Evolutionary conservation across 192 early-diverging fungal genomes (phyloP), one percentile per base, ranked within the genome.

Genomic region (Endogone sp.): DNA sequence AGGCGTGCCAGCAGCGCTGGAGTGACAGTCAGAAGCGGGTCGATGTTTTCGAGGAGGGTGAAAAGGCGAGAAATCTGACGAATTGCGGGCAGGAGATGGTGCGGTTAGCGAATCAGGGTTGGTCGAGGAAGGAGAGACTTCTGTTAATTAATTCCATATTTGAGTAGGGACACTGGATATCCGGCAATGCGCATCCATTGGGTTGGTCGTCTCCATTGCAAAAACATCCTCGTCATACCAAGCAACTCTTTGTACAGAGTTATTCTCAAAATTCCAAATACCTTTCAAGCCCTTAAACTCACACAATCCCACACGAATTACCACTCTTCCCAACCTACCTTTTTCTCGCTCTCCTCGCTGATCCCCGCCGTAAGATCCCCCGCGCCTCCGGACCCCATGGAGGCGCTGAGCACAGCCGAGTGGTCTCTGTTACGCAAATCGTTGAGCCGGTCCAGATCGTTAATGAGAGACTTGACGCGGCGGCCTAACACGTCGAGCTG

Each of bases 1-100:
- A 97, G 77, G 31, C 95, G 86, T 16, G 87, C 76, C 20, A 95
- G 81, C 21, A 95, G 81, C 0, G 92, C 87, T 3, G 95, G 94
- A 0, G 93, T 86, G 70, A 94, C 63, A 23, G 89, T 84, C 56
- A 92, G 81, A 23, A 97, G 74, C 2, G 94, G 87, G 65, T 97
- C 95, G 2, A 97, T 75, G 60, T 84, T 83, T 21, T 90, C 84
- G 63, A 97, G 80, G 25, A 86, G 67, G 31, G 83, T 76, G 29
- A 91, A 93, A 8, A 97, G 78, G 10, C 82, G 71, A 63, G 88
- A 88, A 69, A 94, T 86, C 70, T 86, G 60, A 11, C 28, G 63
- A 28, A 8, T 1, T 27, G 26, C 56, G 11, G 28, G 63, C 6
- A 26, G 31, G n/a, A n/a, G n/a, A n/a, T n/a, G n/a, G n/a, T n/a